Evolutionary conservation across 2,329 filamentous ascomycete genomes (phyloP), one percentile per base, ranked within the genome.

Genomic region (Didymellaceae sp.): DNA sequence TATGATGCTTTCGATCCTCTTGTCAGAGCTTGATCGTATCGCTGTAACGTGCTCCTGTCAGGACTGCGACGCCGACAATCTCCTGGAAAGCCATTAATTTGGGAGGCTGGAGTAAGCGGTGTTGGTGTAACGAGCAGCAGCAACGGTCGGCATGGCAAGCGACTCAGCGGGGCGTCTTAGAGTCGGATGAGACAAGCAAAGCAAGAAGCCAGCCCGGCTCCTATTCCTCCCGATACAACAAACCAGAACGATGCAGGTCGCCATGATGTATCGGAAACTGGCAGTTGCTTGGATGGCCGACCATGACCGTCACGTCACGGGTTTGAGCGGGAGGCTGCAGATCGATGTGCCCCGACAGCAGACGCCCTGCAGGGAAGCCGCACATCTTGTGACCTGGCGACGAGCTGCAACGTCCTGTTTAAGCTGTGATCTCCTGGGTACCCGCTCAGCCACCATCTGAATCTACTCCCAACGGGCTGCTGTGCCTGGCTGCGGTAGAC

Each of bases 291-390:
- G 63, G 62, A 61, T 52, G 59, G 58, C 54, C 58, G 55, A 53
- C 47, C 57, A 59, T 65, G 38, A 54, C 54, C 55, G 60, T 71
- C 66, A 70, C 55, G 60, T 71, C 66, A 70, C 62, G 67, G 63
- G 61, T 54, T 60, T 39, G 52, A 37, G 55, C 69, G 69, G 69
- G 68, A 72, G 68, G 68, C 69, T 71, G 70, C 70, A 72, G 58
- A 46, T 44, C 54, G 45, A 59, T 65, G 66, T 65, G 55, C 46
- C 61, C 64, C 62, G 50, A 66, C 52, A 63, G 49, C 60, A 60
- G 61, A 64, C 57, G 63, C 59, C 52, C 62, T 68, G 67, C 63
- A 67, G 63, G 41, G 51, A 52, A 58, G 58, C 57, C 62, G 61
- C 59, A 47, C 49, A 61, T 65, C 63, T 62, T 61, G 66, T 72